Percentiles rank a stretch among this genome's conserved stretches.
phyloP scores from a whole-genome alignment of 805 yeast genomes.

The Metschnikowia orientalis region DNA sequence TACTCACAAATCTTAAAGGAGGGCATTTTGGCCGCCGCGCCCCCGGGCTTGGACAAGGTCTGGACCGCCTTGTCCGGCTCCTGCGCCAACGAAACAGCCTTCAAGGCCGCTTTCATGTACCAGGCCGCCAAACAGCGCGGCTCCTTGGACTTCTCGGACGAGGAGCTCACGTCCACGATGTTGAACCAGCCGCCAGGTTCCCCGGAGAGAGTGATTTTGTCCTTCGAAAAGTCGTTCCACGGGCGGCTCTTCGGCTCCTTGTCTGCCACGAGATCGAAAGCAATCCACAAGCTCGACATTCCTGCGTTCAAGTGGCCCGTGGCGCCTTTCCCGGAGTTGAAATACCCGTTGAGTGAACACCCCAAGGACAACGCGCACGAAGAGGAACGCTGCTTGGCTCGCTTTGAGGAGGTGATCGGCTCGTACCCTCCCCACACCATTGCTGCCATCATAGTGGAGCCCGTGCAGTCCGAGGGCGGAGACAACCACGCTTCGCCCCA shows the following conservation, averaged over 20 bases:
- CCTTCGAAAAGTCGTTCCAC: slow-evolving; percentile 54
- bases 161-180: slow-evolving; percentile 48
- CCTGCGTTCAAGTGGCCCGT: slow-evolving; percentile 61
- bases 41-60: slow-evolving; percentile 53
- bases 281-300: slow-evolving; percentile 53
- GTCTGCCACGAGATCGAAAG: slow-evolving; percentile 53
- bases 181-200: slow-evolving; percentile 49
- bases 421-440: slow-evolving; percentile 37
- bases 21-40: slow-evolving; percentile 58
- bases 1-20: slow-evolving; percentile 45
- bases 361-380: slow-evolving; percentile 41
- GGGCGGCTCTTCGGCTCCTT: slow-evolving; percentile 55
- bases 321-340: slow-evolving; percentile 43
- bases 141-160: slow-evolving; percentile 38
- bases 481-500: slow-evolving; percentile 64
- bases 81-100: slow-evolving; percentile 67
- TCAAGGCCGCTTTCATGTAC: slow-evolving; percentile 67
- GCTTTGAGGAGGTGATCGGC: slow-evolving; percentile 35
- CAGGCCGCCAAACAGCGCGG: slow-evolving; percentile 55
- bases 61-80: slow-evolving; percentile 69
- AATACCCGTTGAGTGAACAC: slow-evolving; percentile 37
- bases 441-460: slow-evolving; percentile 54
- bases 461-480: slow-evolving; percentile 73
- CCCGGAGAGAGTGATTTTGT: slow-evolving; percentile 49
- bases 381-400: slow-evolving; percentile 45